These are phyloP conservation scores for Paecilomyces niveus DNA, from an alignment of 2,329 filamentous ascomycete genomes.

Conservation along the genomic window DNA sequence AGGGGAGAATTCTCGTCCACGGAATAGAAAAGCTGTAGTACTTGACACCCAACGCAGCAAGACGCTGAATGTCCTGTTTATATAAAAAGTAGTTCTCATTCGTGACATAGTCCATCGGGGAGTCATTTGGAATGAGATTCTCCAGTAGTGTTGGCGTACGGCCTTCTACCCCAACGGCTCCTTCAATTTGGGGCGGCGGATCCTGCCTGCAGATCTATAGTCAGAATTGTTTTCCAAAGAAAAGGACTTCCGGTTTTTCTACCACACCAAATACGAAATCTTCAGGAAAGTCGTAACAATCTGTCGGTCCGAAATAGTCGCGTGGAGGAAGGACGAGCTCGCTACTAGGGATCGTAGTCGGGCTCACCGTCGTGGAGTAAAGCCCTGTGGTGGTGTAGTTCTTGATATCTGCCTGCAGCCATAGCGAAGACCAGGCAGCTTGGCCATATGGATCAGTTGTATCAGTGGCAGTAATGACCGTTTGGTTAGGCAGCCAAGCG, in stretches of 20 bases:
- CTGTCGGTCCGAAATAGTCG: constrained; percentile 41
- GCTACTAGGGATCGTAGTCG: constrained; percentile 48
- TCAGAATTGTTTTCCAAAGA: too few relatives aligned
- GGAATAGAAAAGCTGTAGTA: constrained; percentile 41
- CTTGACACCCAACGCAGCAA: constrained; percentile 32
- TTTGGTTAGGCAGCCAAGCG: constrained; percentile 24
- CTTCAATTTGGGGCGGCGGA: constrained; percentile 39
- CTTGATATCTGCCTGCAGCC: constrained; percentile 20
- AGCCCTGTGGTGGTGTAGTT: constrained; percentile 29
- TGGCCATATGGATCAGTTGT: constrained; percentile 25
- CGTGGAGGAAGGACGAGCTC: constrained; percentile 51
- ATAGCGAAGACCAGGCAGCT: constrained; percentile 30
- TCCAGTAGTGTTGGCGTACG: constrained; percentile 33
- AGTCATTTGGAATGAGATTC: constrained; percentile 22
- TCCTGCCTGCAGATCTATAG: too few relatives aligned
- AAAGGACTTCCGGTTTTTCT: constrained; percentile 13
- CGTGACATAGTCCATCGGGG: constrained; percentile 41
- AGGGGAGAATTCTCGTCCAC: constrained; percentile 45
- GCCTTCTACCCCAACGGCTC: constrained; percentile 35
- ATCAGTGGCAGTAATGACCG: constrained; percentile 19
- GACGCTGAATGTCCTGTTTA: constrained; percentile 38
- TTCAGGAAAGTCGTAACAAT: constrained; percentile 26
- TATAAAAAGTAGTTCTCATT: constrained; percentile 46
- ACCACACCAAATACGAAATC: constrained; percentile 40
- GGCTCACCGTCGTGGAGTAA: constrained; percentile 47